phyloP scores from a whole-genome alignment of 2,329 filamentous ascomycete species.

The Mycosphaerella sp. region DNA sequence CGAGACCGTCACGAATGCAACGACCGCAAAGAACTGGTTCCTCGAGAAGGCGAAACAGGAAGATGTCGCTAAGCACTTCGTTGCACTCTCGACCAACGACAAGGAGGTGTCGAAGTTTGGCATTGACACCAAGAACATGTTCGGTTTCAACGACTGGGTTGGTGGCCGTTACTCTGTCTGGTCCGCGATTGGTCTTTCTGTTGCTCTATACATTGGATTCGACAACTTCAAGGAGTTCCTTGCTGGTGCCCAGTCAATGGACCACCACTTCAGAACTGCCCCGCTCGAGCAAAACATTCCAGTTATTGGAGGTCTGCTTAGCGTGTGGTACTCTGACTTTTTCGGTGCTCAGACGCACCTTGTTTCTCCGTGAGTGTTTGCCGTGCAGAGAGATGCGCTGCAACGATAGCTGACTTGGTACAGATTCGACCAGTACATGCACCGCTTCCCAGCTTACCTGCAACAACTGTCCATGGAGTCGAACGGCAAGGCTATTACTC shows the following conservation, averaged over 20 bases:
- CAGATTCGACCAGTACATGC: conserved; percentile 96
- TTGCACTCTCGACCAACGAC: conserved; percentile 94
- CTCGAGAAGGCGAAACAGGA: conserved; percentile 67
- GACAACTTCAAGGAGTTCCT: conserved; percentile 98
- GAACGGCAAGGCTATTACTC: conserved; percentile 95
- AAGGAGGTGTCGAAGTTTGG: conserved; percentile 95
- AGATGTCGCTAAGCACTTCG: conserved; percentile 94
- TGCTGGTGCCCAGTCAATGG: conserved; percentile 91
- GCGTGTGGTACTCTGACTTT: conserved; percentile 98
- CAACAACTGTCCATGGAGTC: conserved; percentile 99
- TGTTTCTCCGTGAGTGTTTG: conserved; percentile 73
- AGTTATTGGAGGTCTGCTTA: conserved; percentile 81
- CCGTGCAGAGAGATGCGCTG: background rate
- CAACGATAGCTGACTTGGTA: conserved; percentile 19
- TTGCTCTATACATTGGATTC: conserved; percentile 89
- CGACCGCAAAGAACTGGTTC: conserved; percentile 97
- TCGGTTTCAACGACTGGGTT: conserved; percentile 97
- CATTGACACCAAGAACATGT: conserved; percentile 99
- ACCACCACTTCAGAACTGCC: conserved; percentile 91
- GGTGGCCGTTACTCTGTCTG: conserved; percentile 98
- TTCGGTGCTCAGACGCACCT: conserved; percentile 97
- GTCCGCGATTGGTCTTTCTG: conserved; percentile 95
- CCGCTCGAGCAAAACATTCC: conserved; percentile 95
- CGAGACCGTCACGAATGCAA: conserved; percentile 94
- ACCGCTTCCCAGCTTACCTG: conserved; percentile 97